Evolutionary conservation across 768 basidiomycete genomes (phyloP), one percentile per base, ranked within the genome.

Genomic region (Lactarius trivialis): DNA sequence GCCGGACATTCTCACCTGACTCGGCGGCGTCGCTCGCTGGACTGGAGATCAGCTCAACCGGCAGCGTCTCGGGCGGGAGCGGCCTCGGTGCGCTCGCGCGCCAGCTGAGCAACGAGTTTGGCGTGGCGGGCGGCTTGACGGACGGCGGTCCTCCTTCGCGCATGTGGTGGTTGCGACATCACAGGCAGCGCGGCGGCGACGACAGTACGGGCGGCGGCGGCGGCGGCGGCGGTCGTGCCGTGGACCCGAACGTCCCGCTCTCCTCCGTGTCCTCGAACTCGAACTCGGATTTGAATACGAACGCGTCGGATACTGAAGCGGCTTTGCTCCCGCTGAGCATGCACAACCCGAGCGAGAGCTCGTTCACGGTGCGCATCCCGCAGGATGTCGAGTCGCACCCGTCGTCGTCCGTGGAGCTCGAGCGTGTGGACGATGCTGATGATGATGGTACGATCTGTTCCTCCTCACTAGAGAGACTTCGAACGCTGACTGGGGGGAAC

Each of bases 1-100:
- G 30, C 48, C 60, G 68, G 41, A 41, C 15, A 32, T 56, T 67
- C 37, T 37, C 43, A 1, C 69, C 70, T 21, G 66, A 68, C 11
- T 7, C 52, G 24, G 30, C 34, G 8, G 34, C 45, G 6, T 48
- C 57, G 2, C 73, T 76, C 55, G 70, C 73, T 28, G 60, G 55
- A 52, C 66, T 68, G 24, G 71, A 61, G 34, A 68, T 69, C 49
- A 74, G 73, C 7, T 61, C 67, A 6, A 41, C 26, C 17, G 55
- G 48, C 24, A 32, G n/a, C 17, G 15, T 50, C 32, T 41, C 58
- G 30, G 49, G 37, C 24, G 54, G 48, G 33, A 60, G 54, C 58
- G 77, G 76, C 0, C 70, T 80, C 14, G 70, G 71, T 7, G 71
- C 70, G 9, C 74, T 78, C 21, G 72, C 76, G 33, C 77, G 76